These are phyloP conservation scores for Populus hybrid DNA, from an alignment of 441 rosid genomes.

Conservation along the genomic window DNA sequence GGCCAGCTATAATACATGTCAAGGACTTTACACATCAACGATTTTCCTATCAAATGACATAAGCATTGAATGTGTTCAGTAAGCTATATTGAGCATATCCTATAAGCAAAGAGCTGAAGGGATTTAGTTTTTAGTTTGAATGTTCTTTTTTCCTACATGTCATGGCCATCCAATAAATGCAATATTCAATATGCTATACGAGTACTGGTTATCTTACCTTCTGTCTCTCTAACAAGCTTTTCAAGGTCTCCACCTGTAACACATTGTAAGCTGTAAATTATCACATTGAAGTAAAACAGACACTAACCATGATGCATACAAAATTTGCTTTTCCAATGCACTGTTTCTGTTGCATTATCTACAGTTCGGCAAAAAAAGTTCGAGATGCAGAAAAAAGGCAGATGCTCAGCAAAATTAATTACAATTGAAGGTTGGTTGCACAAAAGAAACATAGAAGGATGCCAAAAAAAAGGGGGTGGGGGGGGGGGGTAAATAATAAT, in stretches of 20 bases:
- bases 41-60: neutral
- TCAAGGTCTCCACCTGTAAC: conserved; percentile 68
- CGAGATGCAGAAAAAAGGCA: neutral
- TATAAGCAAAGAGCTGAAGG: no score
- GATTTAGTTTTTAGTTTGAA: no score
- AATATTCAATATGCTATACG: neutral
- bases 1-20: neutral
- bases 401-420: neutral
- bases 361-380: neutral
- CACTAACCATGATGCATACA: conserved; percentile 1
- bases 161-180: neutral
- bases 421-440: neutral
- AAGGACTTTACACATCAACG: neutral
- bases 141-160: no score
- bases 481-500: neutral
- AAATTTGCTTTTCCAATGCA: neutral
- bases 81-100: no score
- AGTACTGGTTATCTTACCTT: conserved; percentile 45
- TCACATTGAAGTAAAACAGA: conserved; percentile 10
- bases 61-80: no score
- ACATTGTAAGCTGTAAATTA: conserved; percentile 13
- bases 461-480: neutral
- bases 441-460: neutral
- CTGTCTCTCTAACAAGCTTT: conserved; percentile 70
- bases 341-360: neutral